A percentile compares a stretch with the other conserved stretches of the same genome.
Evolutionary conservation across 495 filamentous ascomycete genomes (phyloP).

Genomic region (Penicillium pulvis): DNA sequence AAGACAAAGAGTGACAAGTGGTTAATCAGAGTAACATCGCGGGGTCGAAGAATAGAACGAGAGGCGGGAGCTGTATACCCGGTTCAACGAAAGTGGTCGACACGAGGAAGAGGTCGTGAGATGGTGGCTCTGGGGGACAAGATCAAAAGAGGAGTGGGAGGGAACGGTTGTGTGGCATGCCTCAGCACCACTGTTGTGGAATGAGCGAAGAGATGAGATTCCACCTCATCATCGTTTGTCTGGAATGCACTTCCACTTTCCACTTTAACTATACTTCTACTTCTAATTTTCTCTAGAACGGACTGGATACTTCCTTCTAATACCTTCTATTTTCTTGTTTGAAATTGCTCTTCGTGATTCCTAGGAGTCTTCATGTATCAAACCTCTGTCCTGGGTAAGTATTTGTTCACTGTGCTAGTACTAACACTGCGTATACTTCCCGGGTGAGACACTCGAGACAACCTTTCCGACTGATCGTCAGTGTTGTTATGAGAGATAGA

Average conservation of each 20-base stretch:
- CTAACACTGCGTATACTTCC: too few species aligned
- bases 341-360: too few species aligned
- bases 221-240: conserved; percentile 2
- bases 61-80: conserved; percentile 21
- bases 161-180: conserved; percentile 18
- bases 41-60: conserved; percentile 10
- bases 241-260: conserved; percentile 2
- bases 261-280: not conserved
- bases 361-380: too few species aligned
- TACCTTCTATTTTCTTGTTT: too few species aligned
- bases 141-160: conserved; percentile 16
- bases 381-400: too few species aligned
- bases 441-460: not conserved
- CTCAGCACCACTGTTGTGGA: conserved; percentile 19
- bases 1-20: conserved; percentile 20
- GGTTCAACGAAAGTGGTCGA: conserved; percentile 3
- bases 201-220: conserved; percentile 11
- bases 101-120: conserved; percentile 4
- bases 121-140: not conserved
- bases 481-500: too few species aligned
- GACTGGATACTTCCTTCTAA: not conserved
- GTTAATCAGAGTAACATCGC: conserved; percentile 17
- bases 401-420: too few species aligned
- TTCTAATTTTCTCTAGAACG: not conserved
- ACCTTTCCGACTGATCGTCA: not conserved